Conservation (phyloP, 306 rosid species). For the Trifolium dubium region DNA sequence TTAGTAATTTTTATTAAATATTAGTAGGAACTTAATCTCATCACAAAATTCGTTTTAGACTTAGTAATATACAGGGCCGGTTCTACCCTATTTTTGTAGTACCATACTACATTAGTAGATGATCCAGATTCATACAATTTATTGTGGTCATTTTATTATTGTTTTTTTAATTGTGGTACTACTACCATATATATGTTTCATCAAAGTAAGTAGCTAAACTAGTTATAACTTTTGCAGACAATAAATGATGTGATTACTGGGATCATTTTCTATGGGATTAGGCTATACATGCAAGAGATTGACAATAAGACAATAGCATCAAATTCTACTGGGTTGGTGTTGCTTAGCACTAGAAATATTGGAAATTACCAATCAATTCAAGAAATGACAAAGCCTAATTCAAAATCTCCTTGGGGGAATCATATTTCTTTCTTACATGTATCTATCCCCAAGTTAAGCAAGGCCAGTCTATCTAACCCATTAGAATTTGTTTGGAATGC, state of each 20-base stretch:
- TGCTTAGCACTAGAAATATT: constrained; percentile 58
- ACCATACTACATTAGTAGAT: neutral
- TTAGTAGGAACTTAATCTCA: too few species aligned
- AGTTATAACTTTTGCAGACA: constrained; percentile 21
- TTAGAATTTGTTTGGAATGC: constrained; percentile 54
- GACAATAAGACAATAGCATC: constrained; percentile 13
- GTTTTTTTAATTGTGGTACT: too few species aligned
- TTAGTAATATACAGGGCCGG: too few species aligned
- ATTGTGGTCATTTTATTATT: neutral
- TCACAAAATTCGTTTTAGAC: too few species aligned
- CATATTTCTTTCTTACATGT: constrained; percentile 46
- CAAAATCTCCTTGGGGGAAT: constrained; percentile 59
- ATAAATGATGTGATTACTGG: constrained; percentile 35
- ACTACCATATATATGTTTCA: neutral
- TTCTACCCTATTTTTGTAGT: too few species aligned
- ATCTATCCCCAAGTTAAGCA: constrained; percentile 52
- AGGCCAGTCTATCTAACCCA: constrained; percentile 45
- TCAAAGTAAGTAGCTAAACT: neutral
- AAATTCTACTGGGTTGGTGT: neutral
- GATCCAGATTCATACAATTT: neutral
- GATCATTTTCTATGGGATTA: constrained; percentile 30
- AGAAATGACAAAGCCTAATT: constrained; percentile 51
- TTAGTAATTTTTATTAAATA: too few species aligned
- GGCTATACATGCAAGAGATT: constrained; percentile 31
- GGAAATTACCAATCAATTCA: constrained; percentile 50